Percentiles rank a stretch among this genome's conserved stretches.
phyloP scores from a whole-genome alignment of 495 filamentous ascomycete genomes.

The Pyrenopolyporus hunteri region DNA sequence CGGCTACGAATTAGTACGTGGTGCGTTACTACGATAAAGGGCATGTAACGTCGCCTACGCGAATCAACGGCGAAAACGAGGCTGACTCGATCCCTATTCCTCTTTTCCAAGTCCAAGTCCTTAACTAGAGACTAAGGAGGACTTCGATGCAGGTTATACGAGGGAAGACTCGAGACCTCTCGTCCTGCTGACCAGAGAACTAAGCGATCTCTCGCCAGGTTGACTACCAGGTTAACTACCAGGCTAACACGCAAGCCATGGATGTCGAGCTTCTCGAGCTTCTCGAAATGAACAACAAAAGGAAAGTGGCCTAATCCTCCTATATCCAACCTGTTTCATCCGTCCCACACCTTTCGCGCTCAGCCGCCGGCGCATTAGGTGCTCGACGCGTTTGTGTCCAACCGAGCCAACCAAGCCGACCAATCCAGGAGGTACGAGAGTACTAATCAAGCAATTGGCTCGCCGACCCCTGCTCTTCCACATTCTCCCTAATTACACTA shows the following conservation, averaged over 20 bases:
- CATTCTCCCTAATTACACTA: slow-evolving; percentile 37
- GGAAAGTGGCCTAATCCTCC: slow-evolving; percentile 24
- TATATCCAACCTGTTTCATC: slow-evolving; percentile 30
- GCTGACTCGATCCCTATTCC: not conserved
- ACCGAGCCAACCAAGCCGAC: slow-evolving; percentile 25
- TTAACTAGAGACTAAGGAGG: not conserved
- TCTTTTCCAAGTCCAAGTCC: not conserved
- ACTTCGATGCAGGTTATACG: not conserved
- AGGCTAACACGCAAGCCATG: not conserved
- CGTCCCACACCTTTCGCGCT: slow-evolving; percentile 26
- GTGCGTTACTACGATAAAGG: slow-evolving; percentile 16
- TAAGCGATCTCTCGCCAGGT: not conserved
- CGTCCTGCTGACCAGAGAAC: slow-evolving; percentile 9
- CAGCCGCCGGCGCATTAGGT: slow-evolving; percentile 27
- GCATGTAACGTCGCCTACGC: slow-evolving; percentile 37
- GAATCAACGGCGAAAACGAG: slow-evolving; percentile 1
- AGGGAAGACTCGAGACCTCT: not conserved
- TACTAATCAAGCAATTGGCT: slow-evolving; percentile 31
- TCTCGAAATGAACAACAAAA: slow-evolving; percentile 12
- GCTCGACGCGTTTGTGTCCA: slow-evolving; percentile 14
- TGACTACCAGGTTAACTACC: no score
- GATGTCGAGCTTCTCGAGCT: not conserved
- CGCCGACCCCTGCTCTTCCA: slow-evolving; percentile 25
- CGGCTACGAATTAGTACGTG: not conserved
- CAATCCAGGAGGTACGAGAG: slow-evolving; percentile 18